These are phyloP conservation scores for Ganoderma lucidum DNA, from an alignment of 1,284 basidiomycete species.

Conservation along the genomic window DNA sequence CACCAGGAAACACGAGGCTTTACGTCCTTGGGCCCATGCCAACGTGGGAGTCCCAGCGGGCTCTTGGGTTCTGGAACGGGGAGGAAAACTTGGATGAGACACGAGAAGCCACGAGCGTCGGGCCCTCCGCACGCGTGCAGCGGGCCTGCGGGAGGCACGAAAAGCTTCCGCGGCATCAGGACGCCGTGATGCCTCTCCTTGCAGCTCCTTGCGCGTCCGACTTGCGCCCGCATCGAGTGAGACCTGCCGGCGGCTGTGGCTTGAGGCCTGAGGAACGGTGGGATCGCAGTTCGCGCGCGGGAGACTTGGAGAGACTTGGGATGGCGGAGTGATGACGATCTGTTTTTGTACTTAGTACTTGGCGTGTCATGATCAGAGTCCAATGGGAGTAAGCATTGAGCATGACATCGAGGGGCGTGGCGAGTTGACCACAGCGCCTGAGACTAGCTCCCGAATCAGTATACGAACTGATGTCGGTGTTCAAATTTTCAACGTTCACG, in stretches of 20 bases:
- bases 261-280: background rate
- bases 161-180: conserved; percentile 1
- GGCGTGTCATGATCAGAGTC: no score
- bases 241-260: background rate
- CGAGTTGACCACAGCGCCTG: background rate
- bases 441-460: background rate
- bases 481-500: no score
- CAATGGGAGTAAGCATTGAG: no score
- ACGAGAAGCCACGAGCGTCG: background rate
- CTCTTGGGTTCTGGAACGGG: background rate
- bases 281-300: conserved; percentile 2
- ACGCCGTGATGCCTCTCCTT: background rate
- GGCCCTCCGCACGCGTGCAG: background rate
- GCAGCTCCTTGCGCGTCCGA: no score
- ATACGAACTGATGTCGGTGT: conserved; percentile 1
- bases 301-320: background rate
- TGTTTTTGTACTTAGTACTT: no score
- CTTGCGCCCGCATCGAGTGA: background rate
- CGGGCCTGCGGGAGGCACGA: conserved; percentile 8
- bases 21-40: background rate
- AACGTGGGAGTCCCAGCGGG: background rate
- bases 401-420: background rate
- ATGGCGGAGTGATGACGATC: background rate
- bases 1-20: background rate
- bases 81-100: background rate